phyloP scores from a whole-genome alignment of 208 protist genomes.

The Wallacemonas rigidus region DNA sequence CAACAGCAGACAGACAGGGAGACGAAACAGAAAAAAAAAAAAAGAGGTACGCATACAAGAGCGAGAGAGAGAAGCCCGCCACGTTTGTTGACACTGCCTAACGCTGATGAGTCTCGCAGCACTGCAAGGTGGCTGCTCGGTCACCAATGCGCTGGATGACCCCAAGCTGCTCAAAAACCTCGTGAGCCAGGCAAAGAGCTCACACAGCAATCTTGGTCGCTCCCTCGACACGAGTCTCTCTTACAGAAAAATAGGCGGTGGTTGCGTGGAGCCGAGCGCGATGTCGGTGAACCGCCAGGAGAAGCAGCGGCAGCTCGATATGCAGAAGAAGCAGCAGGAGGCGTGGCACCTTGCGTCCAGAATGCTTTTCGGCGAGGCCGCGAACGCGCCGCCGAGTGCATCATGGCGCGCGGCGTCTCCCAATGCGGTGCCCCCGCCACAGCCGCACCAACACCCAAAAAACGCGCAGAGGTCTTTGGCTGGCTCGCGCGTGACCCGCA shows the following conservation, averaged over 20 bases:
- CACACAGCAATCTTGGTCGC: slow-evolving; percentile 63
- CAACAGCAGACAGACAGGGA: no score
- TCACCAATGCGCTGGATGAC: slow-evolving; percentile 46
- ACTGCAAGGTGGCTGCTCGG: background rate
- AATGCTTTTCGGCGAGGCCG: slow-evolving; percentile 6
- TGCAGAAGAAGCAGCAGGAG: slow-evolving; percentile 53
- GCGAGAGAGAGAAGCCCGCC: background rate
- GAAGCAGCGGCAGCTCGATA: slow-evolving; percentile 41
- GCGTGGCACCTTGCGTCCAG: slow-evolving; percentile 24
- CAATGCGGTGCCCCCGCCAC: background rate
- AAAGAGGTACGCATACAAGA: background rate
- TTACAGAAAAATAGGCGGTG: slow-evolving; percentile 36
- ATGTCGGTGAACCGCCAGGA: slow-evolving; percentile 51
- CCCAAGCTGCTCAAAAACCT: slow-evolving; percentile 42
- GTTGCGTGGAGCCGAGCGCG: slow-evolving; percentile 39
- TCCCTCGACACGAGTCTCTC: slow-evolving; percentile 56
- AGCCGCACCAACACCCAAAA: background rate
- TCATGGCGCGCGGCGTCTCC: background rate
- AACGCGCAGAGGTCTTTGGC: background rate
- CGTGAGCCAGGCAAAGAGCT: slow-evolving; percentile 54
- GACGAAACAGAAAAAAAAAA: no score
- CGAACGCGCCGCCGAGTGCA: background rate
- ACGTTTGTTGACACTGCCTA: no score
- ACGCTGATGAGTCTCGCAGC: slow-evolving; percentile 1
- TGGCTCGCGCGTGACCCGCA: slow-evolving; percentile 2